Conservation (phyloP, 2,329 filamentous ascomycete species). For the Xylaria sp. region DNA sequence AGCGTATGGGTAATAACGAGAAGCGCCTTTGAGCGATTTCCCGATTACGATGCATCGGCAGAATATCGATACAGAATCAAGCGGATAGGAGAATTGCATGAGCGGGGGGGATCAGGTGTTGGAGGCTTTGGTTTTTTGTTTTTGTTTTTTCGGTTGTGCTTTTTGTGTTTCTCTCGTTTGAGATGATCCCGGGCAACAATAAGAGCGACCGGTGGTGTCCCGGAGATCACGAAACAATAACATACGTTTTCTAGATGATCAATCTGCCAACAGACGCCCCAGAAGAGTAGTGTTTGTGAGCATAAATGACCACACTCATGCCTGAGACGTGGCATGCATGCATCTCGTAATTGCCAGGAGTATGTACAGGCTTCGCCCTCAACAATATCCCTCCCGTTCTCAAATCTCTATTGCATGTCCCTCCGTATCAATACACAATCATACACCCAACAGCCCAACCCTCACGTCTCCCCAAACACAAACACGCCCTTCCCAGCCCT, state of each 20-base stretch:
- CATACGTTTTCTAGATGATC: not conserved
- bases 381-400: not conserved
- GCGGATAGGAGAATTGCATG: slow-evolving; percentile 11
- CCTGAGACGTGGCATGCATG: not conserved
- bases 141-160: not conserved
- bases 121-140: slow-evolving; percentile 13
- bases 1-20: not conserved
- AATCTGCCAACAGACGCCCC: not conserved
- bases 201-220: slow-evolving; percentile 8
- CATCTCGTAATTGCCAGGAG: too few species aligned
- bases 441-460: not conserved
- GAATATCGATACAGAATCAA: not conserved
- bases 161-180: not conserved
- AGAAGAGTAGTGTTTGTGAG: not conserved
- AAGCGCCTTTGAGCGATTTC: not conserved
- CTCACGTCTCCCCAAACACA: slow-evolving; percentile 69
- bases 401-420: too few species aligned
- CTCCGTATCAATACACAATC: not conserved
- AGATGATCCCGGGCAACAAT: not conserved
- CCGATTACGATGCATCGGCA: slow-evolving; percentile 6
- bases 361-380: too few species aligned
- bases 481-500: slow-evolving; percentile 90
- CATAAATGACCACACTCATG: not conserved
- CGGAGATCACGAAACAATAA: slow-evolving; percentile 9
- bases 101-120: slow-evolving; percentile 9